Evolutionary conservation across 495 filamentous ascomycete genomes (phyloP), one percentile per base, ranked within the genome.

Genomic region (Penicillium subrubescens): DNA sequence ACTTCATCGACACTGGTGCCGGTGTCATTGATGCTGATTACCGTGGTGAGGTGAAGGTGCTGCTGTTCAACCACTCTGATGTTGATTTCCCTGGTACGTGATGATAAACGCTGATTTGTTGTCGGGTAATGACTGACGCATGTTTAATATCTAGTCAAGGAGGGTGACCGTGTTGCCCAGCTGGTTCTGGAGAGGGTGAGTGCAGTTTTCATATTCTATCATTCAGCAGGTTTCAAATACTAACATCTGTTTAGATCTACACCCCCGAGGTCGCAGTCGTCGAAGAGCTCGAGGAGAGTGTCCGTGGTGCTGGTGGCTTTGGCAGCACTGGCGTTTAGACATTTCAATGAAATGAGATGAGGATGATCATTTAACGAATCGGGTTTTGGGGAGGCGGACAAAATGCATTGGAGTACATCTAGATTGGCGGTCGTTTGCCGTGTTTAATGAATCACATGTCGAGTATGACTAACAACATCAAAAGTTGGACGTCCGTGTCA

Each of bases 21-120:
- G 95, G 95, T 35, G 95, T 99, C 57, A 97, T 99, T 72, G 95
- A 99, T 80, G 92, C 94, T 8, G 95, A 99, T 75, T 99, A 99
- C 82, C 87, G 95, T 27, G 95, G 95, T 19, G 91, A 90, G 64
- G 89, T 99, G 65, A 96, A 93, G 83, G 90, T 99, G 23, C 82
- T 99, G 68, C 84, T 99, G 43, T 97, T 97, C 73, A 99, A 99
- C 82, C 90, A 96, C 77, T 83, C 82, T 15, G 93, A 95, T 15
- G 81, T 77, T 21, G 94, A 97, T 70, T 98, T 95, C 70, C 81
- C 83, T 57, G 65, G 78, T 80, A 78, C 46, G 73, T 64, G 1
- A 33, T 34, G 2, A 23, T 11, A 34, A 5, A 5, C 17, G 2
- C 23, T 14, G 19, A 11, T 35, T 56, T 14, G 17, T 25, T 14